Base-by-base conservation (phyloP, 1,284 basidiomycete genomes). In the Stereum hirsutum region DNA sequence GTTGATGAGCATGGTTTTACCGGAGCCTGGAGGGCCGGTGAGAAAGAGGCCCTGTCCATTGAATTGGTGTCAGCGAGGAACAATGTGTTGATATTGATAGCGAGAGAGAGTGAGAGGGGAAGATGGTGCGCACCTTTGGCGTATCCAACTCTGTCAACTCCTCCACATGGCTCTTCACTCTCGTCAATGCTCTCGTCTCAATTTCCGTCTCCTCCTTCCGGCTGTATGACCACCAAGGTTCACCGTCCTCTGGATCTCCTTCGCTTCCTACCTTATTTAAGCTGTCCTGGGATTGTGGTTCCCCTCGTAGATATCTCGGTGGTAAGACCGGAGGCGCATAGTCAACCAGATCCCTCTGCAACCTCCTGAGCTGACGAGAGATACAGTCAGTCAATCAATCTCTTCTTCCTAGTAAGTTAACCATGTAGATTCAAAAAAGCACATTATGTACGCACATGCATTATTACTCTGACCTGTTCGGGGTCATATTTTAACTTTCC, bases 11-110 rank as follows among this genome's bases (percentile, higher is more conserved):
- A 87, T 72, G 33, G 74, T 78, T 58, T 89, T 90, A 32, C 86
- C 87, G 1, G 78, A 82, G 12, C 87, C 85, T 0, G 88, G 85
- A 12, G 86, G 81, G 5, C 86, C 85, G n/a, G n/a, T n/a, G n/a
- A n/a, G n/a, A n/a, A n/a, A n/a, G n/a, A n/a, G n/a, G n/a, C n/a
- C n/a, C n/a, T n/a, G n/a, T n/a, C n/a, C n/a, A n/a, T n/a, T n/a
- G n/a, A n/a, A n/a, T n/a, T n/a, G n/a, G n/a, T n/a, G n/a, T n/a
- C n/a, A n/a, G n/a, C n/a, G n/a, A n/a, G n/a, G n/a, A n/a, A n/a
- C n/a, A n/a, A n/a, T n/a, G n/a, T n/a, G n/a, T n/a, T n/a, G n/a
- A n/a, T n/a, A n/a, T n/a, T n/a, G n/a, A n/a, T n/a, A n/a, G n/a
- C n/a, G n/a, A n/a, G n/a, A n/a, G n/a, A n/a, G n/a, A n/a, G n/a